A percentile compares a stretch with the other conserved stretches of the same genome.
Conservation (phyloP, 345 rosid species). For the Eutrema yunnanense region DNA sequence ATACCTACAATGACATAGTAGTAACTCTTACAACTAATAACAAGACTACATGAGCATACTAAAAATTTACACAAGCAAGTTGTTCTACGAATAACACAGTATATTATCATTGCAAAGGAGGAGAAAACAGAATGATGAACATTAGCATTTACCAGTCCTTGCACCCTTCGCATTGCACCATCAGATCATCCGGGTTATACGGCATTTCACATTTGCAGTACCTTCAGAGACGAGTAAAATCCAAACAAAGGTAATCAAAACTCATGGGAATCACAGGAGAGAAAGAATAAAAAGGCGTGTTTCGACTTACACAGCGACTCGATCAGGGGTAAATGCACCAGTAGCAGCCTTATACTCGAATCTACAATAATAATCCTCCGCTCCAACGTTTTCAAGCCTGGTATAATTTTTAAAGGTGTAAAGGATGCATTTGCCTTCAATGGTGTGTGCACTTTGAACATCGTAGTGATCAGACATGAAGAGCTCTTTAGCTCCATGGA, state of each 20-base stretch:
- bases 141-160: constrained; percentile 66
- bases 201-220: constrained; percentile 97
- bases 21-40: background rate
- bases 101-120: background rate
- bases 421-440: constrained; percentile 80
- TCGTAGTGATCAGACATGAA: constrained; percentile 83
- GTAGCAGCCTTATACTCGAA: constrained; percentile 86
- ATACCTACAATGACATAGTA: constrained; percentile 45
- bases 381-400: constrained; percentile 68
- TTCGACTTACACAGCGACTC: constrained; percentile 80
- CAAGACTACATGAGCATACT: background rate
- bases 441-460: constrained; percentile 73
- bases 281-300: background rate
- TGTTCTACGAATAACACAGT: background rate
- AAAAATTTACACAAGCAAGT: background rate
- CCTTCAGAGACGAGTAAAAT: constrained; percentile 36
- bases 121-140: background rate
- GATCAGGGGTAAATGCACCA: constrained; percentile 74
- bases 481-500: constrained; percentile 88
- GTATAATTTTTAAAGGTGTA: constrained; percentile 76
- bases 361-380: constrained; percentile 77
- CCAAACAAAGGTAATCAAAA: background rate
- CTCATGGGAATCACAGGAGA: background rate
- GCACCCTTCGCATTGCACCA: constrained; percentile 94
- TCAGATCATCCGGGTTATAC: constrained; percentile 83